Evolutionary conservation across 2,329 filamentous ascomycete species (phyloP).

Genomic region (Leptographium galeiforme): DNA sequence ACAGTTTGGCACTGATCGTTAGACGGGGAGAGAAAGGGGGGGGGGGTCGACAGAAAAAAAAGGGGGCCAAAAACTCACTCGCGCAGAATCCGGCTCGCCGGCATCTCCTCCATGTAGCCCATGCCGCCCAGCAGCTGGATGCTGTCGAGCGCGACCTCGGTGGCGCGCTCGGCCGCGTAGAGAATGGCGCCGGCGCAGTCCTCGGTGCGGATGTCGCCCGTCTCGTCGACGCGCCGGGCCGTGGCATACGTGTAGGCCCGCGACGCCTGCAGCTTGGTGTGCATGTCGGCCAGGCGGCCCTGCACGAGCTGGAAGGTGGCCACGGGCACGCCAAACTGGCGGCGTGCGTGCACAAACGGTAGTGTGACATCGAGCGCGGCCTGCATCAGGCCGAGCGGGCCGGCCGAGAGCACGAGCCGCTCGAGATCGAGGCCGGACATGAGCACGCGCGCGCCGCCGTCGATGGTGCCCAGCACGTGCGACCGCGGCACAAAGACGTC

Average conservation of each 20-base stretch:
- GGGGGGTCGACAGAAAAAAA: too few species aligned
- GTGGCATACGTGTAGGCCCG: conserved; percentile 80
- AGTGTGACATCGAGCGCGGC: conserved; percentile 72
- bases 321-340: conserved; percentile 78
- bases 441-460: conserved; percentile 75
- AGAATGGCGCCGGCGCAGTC: conserved; percentile 92
- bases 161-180: conserved; percentile 83
- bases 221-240: conserved; percentile 66
- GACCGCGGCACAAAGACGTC: conserved; percentile 75
- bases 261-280: conserved; percentile 78
- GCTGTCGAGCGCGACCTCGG: conserved; percentile 73
- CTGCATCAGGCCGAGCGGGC: conserved; percentile 90
- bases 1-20: conserved; percentile 51
- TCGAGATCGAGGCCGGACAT: conserved; percentile 97
- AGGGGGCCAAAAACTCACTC: conserved; percentile 32
- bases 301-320: conserved; percentile 89
- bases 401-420: conserved; percentile 78
- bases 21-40: too few species aligned
- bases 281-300: conserved; percentile 91
- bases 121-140: conserved; percentile 90
- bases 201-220: conserved; percentile 61
- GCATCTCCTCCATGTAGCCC: conserved; percentile 93
- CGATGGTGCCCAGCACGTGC: conserved; percentile 66
- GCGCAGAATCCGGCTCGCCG: conserved; percentile 70
- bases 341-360: conserved; percentile 78